Base-by-base conservation (phyloP, 345 rosid species). In the Gossypium sturtianum region DNA sequence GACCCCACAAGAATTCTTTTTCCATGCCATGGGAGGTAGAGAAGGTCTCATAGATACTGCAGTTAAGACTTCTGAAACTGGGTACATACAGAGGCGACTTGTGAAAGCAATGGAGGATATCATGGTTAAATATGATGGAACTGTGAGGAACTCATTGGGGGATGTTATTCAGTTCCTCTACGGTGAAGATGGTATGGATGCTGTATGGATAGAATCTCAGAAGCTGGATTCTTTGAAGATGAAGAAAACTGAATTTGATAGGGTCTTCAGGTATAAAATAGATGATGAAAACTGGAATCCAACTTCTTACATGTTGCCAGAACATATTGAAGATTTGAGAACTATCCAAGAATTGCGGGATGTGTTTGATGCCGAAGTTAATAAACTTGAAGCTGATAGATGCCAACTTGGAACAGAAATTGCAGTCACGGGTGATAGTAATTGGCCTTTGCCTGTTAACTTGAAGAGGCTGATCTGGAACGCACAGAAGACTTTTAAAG, bases 21-120 rank as follows among this genome's bases (percentile, higher is more conserved):
- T 94, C 75, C 98, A 94, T 80, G 98, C 98, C 1, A 94, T 94
- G 98, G 98, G 98, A 82, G 98, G 97, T 88, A 87, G 98, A 81
- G 98, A 94, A 86, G 98, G 98, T 86, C 97, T 94, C 64, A 94
- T 94, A 41, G 98, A 94, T 85, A 94, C 98, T 54, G 97, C 98
- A n/a, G 98, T 94, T 69, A 94, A 94, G 86, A 94, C 98, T 72
- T 94, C 97, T 76, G 97, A 94, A 79, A 94, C 98, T 79, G 98
- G 98, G 52, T 94, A 94, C 83, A 94, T 94, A 75, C 98, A 94
- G 86, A 90, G 98, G 88, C 87, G 98, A 20, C 79, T 94, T 73
- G 98, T 92, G 62, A 94, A 94, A 87, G 98, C 98, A 47, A 94
- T 94, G 98, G 98, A 94, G 82, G 98, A 94, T 82, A 94, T 94